Evolutionary conservation across 2,329 filamentous ascomycete species (phyloP).

Genomic region (Colletotrichum zoysiae): DNA sequence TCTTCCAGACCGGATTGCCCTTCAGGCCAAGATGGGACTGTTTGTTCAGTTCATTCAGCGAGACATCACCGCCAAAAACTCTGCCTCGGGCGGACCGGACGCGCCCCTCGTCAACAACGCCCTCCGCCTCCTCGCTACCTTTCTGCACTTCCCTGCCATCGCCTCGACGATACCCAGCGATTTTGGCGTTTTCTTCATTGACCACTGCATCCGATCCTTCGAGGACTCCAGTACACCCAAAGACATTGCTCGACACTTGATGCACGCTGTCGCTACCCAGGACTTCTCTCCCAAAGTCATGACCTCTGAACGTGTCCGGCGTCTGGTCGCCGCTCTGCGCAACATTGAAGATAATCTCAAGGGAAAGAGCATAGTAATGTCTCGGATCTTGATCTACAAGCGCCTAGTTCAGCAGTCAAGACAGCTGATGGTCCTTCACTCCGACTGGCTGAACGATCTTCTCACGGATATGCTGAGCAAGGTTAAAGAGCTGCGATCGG

Average conservation of each 20-base stretch:
- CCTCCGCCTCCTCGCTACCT: slow-evolving; percentile 80
- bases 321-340: slow-evolving; percentile 78
- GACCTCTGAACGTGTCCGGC: slow-evolving; percentile 76
- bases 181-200: slow-evolving; percentile 83
- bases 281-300: slow-evolving; percentile 82
- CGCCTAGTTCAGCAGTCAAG: slow-evolving; percentile 80
- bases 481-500: slow-evolving; percentile 79
- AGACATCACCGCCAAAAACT: slow-evolving; percentile 76
- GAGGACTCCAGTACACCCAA: slow-evolving; percentile 79
- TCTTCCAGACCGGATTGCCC: slow-evolving; percentile 78
- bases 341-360: slow-evolving; percentile 79
- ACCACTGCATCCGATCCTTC: slow-evolving; percentile 81
- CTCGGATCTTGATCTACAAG: slow-evolving; percentile 83
- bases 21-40: slow-evolving; percentile 81
- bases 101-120: slow-evolving; percentile 81
- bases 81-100: slow-evolving; percentile 67
- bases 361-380: slow-evolving; percentile 84
- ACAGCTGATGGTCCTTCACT: slow-evolving; percentile 76
- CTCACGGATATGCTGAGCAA: slow-evolving; percentile 85
- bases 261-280: slow-evolving; percentile 85
- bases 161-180: slow-evolving; percentile 79
- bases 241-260: slow-evolving; percentile 80
- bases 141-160: slow-evolving; percentile 81
- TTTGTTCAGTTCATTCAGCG: slow-evolving; percentile 87
- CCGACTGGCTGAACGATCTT: slow-evolving; percentile 85